Conservation (phyloP, 352 stramenopile species). For the Phytophthora fragariae region DNA sequence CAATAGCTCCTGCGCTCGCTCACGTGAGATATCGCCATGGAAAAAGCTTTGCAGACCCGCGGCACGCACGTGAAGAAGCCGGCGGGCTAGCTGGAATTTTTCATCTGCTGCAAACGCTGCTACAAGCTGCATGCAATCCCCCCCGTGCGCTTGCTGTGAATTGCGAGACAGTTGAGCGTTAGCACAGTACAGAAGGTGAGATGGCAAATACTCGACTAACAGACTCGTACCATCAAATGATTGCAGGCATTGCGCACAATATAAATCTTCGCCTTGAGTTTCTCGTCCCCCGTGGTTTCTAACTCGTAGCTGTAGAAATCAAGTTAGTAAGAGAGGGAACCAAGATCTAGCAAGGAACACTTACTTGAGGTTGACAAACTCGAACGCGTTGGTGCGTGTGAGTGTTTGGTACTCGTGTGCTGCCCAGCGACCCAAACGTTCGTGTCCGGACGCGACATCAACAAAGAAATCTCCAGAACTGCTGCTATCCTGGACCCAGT, state of each 20-base stretch:
- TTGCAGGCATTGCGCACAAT: conserved; percentile 82
- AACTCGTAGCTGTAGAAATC: conserved; percentile 59
- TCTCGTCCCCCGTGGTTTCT: conserved; percentile 44
- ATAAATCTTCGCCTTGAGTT: conserved; percentile 58
- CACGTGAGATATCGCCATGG: conserved; percentile 75
- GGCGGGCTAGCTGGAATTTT: conserved; percentile 71
- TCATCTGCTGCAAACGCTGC: conserved; percentile 65
- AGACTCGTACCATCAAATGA: conserved; percentile 63
- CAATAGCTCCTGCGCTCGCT: conserved; percentile 58
- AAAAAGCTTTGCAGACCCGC: conserved; percentile 81
- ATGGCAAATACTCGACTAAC: background rate
- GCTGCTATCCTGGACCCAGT: conserved; percentile 70
- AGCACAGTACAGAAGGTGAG: background rate
- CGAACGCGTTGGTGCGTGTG: conserved; percentile 52
- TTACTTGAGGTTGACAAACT: conserved; percentile 80
- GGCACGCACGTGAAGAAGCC: conserved; percentile 58
- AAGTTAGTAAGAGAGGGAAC: background rate
- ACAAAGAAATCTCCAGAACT: conserved; percentile 62
- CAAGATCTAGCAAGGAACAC: background rate
- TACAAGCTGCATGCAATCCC: conserved; percentile 64
- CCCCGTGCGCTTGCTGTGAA: conserved; percentile 58
- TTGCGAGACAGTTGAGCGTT: background rate
- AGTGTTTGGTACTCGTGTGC: conserved; percentile 62
- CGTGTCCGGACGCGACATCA: conserved; percentile 61
- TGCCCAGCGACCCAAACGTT: conserved; percentile 68